Conservation (phyloP, 352 stramenopile species). For the Globisporangium spinosum region DNA sequence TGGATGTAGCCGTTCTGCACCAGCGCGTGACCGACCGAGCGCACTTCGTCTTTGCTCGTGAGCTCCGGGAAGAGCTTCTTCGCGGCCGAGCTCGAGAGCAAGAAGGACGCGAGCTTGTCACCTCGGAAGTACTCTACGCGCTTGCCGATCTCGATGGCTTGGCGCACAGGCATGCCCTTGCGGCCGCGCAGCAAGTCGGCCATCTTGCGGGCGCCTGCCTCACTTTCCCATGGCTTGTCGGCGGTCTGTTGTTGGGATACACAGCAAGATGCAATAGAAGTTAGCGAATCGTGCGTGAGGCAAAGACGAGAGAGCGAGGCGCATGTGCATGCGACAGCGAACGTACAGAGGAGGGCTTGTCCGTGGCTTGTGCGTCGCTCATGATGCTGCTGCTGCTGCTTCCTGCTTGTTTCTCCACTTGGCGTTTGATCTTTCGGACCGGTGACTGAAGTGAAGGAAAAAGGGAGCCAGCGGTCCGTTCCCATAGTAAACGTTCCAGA, state of each 20-base stretch:
- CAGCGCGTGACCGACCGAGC: conserved; percentile 69
- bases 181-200: conserved; percentile 77
- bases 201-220: conserved; percentile 77
- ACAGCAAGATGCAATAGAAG: neutral
- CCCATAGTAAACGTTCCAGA: conserved; percentile 12
- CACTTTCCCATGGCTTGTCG: conserved; percentile 69
- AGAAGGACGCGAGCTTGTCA: conserved; percentile 85
- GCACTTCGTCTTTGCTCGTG: conserved; percentile 71
- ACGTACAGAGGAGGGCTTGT: conserved; percentile 6
- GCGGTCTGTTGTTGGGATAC: conserved; percentile 19
- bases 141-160: conserved; percentile 89
- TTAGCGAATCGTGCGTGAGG: neutral
- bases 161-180: conserved; percentile 85
- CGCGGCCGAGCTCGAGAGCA: conserved; percentile 66
- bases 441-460: neutral
- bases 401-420: conserved; percentile 14
- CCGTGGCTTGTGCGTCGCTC: conserved; percentile 12
- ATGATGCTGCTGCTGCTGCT: conserved; percentile 7
- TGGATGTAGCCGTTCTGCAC: conserved; percentile 85
- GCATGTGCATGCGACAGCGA: neutral
- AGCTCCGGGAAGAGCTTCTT: conserved; percentile 87
- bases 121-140: conserved; percentile 91
- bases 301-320: neutral
- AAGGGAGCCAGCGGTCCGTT: conserved; percentile 2
- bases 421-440: conserved; percentile 10